Conservation (phyloP, 73 alveolate species). For the Paramecium sonneborni region DNA sequence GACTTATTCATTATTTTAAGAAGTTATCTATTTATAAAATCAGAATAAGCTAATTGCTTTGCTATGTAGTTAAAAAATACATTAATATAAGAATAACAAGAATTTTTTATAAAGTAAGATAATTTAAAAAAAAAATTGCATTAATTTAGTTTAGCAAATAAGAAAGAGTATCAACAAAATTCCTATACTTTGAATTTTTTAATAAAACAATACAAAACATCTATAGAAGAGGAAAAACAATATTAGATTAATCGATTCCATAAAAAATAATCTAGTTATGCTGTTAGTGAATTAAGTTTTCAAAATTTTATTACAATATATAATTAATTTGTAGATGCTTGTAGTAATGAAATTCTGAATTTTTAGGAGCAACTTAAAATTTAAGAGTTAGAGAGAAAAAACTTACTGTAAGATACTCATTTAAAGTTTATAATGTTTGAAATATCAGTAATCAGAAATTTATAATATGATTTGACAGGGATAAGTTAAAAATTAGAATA, state of each 20-base stretch:
- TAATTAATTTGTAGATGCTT: background rate
- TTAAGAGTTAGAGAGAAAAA: background rate
- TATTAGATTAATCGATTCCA: background rate
- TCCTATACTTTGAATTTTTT: background rate
- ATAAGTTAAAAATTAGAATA: background rate
- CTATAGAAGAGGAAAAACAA: background rate
- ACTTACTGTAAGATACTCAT: background rate
- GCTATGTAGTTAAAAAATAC: background rate
- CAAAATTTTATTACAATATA: background rate
- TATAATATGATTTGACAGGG: background rate
- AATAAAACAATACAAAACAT: background rate
- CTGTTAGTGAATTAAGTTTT: background rate
- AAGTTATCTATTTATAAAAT: background rate
- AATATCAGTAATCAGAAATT: background rate
- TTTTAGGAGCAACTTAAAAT: background rate
- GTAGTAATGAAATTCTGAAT: background rate
- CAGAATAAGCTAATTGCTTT: background rate
- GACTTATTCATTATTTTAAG: background rate
- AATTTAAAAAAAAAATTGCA: background rate
- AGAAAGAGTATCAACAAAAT: background rate
- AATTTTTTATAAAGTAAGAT: background rate
- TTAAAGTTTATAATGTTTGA: background rate
- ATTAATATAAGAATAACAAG: background rate
- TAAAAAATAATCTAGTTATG: background rate
- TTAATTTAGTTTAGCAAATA: background rate